Evolutionary conservation across 106 monocot species (phyloP), one percentile per base, ranked within the genome.

Genomic region (Dendrobium nobile): DNA sequence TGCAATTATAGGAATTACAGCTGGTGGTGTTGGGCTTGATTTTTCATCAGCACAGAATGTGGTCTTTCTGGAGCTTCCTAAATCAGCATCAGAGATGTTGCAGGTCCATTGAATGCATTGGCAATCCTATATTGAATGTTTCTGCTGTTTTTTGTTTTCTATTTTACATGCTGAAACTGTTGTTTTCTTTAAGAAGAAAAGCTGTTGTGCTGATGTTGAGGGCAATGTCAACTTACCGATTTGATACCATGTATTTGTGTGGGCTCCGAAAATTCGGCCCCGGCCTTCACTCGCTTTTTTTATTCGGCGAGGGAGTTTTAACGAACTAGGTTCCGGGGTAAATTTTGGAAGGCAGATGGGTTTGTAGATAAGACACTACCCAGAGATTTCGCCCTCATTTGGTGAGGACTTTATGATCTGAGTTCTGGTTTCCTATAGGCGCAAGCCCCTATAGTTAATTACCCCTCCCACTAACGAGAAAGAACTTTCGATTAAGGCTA

Each of bases 1-100:
- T 87, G 98, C 92, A 85, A 84, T 99, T 77, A 95, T 99, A 89
- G 95, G 98, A 75, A 99, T 95, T 75, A 99, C 98, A 83, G 98
- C 92, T 87, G 98, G 98, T 8, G 92, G 98, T 79, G 86, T 90
- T 87, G 98, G 98, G 19, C 80, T 99, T 19, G 87, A 99, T 70
- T 95, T 99, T 54, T 99, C 98, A 27, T 80, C 92, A 31, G 98
- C 98, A 77, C 91, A 86, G 80, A 95, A 90, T 99, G 92, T 95
- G 75, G 87, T 99, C 41, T 99, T 99, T 75, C 77, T 99, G 78
- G 98, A 99, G 84, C 83, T 99, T 56, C 98, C 98, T 73, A 93
- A 90, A 78, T 89, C 95, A 79, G 88, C 98, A 28, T 95, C 98
- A 67, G 95, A 95, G 83, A 89, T 99, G 92, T 84, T 99, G 73